phyloP scores from a whole-genome alignment of 192 early-diverging fungal genomes.

The Dispira simplex region DNA sequence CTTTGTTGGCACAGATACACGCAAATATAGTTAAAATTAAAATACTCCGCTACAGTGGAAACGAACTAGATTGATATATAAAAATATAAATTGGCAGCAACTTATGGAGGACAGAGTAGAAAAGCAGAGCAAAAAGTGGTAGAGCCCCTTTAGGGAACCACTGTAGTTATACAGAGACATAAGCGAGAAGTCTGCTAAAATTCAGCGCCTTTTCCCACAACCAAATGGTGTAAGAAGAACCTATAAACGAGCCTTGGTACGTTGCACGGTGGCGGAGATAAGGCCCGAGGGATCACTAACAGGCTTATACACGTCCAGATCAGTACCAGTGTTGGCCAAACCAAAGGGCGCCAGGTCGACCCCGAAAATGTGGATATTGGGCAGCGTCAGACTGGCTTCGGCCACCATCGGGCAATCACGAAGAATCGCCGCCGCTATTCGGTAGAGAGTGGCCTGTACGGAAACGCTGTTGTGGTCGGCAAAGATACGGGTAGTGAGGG shows the following conservation, averaged over 20 bases:
- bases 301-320: conserved; percentile 59
- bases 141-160: neutral
- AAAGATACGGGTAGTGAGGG: conserved; percentile 57
- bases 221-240: too few species aligned
- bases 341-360: conserved; percentile 56
- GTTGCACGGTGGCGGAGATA: conserved; percentile 52
- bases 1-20: neutral
- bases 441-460: conserved; percentile 66
- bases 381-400: conserved; percentile 50
- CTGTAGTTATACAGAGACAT: neutral
- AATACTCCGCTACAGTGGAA: neutral
- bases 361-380: conserved; percentile 65
- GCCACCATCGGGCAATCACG: conserved; percentile 36
- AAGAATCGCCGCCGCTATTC: conserved; percentile 51
- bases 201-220: neutral
- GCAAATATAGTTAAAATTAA: neutral
- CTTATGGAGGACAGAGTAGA: neutral
- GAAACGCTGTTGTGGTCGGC: conserved; percentile 61
- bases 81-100: neutral
- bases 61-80: neutral
- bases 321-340: conserved; percentile 45
- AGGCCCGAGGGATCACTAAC: conserved; percentile 55
- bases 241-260: conserved; percentile 27
- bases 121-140: neutral
- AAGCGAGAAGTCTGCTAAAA: neutral